Evolutionary conservation across 2,329 filamentous ascomycete species (phyloP), one percentile per base, ranked within the genome.

Genomic region (Penicillium sp.): DNA sequence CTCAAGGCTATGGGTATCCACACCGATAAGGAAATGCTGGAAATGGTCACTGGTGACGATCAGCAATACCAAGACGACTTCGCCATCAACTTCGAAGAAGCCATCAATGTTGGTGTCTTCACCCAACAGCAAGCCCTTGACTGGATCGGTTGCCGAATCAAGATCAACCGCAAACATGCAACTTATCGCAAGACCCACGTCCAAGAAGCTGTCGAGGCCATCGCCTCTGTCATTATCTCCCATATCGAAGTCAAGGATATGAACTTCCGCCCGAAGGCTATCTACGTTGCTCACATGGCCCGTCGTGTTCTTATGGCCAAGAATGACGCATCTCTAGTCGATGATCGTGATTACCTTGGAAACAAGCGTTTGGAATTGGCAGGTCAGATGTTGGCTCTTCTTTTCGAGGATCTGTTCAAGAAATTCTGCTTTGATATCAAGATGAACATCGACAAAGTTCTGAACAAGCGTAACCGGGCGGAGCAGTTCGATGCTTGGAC

Each of bases 391-490:
- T 78, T 99, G 57, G 92, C 94, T 3, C 81, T 99, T 1, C 81
- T 99, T 0, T 99, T 99, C 63, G 95, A 99, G 74, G 95, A 99
- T 79, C 76, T 97, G 56, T 99, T 99, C 84, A 99, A 99, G 78
- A 89, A 90, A 56, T 97, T 97, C 73, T 89, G 90, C 65, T 84
- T 84, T 54, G 88, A 94, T 63, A 86, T 99, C 71, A 96, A 96
- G 73, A 85, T 90, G 76, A 93, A 89, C 61, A 93, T 99, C 64
- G 94, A 99, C 77, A 97, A 97, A 69, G 89, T 94, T 4, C 77
- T 97, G 57, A 96, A 95, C 74, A 97, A 97, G 72, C 91, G 91
- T 51, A 93, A 95, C 68, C 85, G 92, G 41, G 92, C 91, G 0
- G 86, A 92, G 51, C 86, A 92, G 29, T 92, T 97, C 51, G 93